Evolutionary conservation across 352 stramenopile genomes (phyloP).

Genomic region (Thraustochytrium sp.): DNA sequence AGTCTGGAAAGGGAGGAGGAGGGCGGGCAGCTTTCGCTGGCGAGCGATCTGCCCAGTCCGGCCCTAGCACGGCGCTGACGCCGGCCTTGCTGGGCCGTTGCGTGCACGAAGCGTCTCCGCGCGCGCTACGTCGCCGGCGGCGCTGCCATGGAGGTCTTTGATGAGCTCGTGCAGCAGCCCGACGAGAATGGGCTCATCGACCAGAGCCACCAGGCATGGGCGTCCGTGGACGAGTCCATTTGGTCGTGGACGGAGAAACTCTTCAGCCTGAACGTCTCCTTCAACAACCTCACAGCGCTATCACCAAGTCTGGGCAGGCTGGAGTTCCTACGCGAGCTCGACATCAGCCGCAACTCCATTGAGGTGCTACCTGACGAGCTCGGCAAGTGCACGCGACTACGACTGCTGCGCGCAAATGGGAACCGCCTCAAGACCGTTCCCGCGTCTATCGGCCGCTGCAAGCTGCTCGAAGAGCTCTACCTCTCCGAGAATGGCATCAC

Average conservation of each 20-base stretch:
- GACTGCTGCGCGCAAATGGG: constrained; percentile 49
- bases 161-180: constrained; percentile 18
- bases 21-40: too few relatives aligned
- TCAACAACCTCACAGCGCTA: constrained; percentile 53
- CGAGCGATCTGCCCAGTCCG: too few relatives aligned
- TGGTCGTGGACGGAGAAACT: constrained; percentile 28
- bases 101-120: too few relatives aligned
- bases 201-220: constrained; percentile 36
- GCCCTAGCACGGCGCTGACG: too few relatives aligned
- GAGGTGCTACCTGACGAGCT: constrained; percentile 50
- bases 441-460: constrained; percentile 48
- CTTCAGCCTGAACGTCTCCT: constrained; percentile 50
- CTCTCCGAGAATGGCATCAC: constrained; percentile 52
- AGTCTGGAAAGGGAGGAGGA: too few relatives aligned
- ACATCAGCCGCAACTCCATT: constrained; percentile 52
- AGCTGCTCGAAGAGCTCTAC: constrained; percentile 51
- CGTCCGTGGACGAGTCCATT: not conserved
- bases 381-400: constrained; percentile 49
- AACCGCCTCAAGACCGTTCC: constrained; percentile 51
- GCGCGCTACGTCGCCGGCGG: too few relatives aligned
- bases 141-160: constrained; percentile 24
- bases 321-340: constrained; percentile 51
- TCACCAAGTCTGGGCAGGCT: constrained; percentile 53
- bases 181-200: constrained; percentile 17
- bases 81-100: too few relatives aligned